Evolutionary conservation across 192 early-diverging fungal genomes (phyloP).

Genomic region (Podila verticillata): DNA sequence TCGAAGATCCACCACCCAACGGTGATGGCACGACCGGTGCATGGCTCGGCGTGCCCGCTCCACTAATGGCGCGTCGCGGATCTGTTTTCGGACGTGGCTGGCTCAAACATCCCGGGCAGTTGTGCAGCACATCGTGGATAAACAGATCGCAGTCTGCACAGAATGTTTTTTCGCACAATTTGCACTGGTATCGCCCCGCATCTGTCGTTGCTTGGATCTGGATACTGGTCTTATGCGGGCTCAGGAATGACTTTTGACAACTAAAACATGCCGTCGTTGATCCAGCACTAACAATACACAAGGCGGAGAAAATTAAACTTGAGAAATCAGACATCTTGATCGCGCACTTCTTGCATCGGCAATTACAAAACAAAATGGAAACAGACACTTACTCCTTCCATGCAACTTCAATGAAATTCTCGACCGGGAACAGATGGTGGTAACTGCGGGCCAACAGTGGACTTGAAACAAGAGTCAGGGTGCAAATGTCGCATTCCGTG

Average conservation of each 20-base stretch:
- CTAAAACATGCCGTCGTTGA: conserved; percentile 56
- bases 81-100: conserved; percentile 19
- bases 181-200: conserved; percentile 75
- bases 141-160: conserved; percentile 95
- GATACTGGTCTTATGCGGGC: conserved; percentile 25
- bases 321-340: background rate
- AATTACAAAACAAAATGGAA: background rate
- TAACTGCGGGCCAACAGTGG: conserved; percentile 93
- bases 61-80: background rate
- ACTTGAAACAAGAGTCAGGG: conserved; percentile 85
- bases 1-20: background rate
- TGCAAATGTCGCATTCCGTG: conserved; percentile 92
- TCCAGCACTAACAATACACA: conserved; percentile 34
- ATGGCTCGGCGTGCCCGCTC: background rate
- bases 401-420: conserved; percentile 79
- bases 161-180: conserved; percentile 78
- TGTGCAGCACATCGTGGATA: conserved; percentile 92
- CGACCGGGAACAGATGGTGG: conserved; percentile 94
- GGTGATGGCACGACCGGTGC: background rate
- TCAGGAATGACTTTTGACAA: conserved; percentile 56
- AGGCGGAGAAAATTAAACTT: conserved; percentile 24
- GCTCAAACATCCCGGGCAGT: conserved; percentile 81
- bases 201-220: conserved; percentile 36
- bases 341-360: background rate
- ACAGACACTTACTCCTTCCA: conserved; percentile 52